A percentile compares a stretch with the other conserved stretches of the same genome.
Evolutionary conservation across 2,329 filamentous ascomycete genomes (phyloP).

Genomic region (Sarocladium oryzae): DNA sequence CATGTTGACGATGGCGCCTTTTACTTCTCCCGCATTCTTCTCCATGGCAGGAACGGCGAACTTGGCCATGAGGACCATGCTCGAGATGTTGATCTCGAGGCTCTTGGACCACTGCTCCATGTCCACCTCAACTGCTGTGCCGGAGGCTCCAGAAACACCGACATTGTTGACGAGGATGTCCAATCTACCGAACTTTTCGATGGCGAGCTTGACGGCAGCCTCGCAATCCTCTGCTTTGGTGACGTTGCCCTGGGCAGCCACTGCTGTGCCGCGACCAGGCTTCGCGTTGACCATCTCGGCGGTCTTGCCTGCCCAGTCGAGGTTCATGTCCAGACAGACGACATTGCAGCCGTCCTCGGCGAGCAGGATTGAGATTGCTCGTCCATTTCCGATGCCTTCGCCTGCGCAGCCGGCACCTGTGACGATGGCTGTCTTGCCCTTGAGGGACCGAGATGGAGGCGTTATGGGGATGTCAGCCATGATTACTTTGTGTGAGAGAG

Average conservation of each 20-base stretch:
- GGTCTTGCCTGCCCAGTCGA: slow-evolving; percentile 44
- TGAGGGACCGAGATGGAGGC: slow-evolving; percentile 18
- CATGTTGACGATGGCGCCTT: slow-evolving; percentile 50
- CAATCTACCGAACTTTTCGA: slow-evolving; percentile 45
- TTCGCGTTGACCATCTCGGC: slow-evolving; percentile 42
- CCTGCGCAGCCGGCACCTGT: slow-evolving; percentile 27
- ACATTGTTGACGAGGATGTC: slow-evolving; percentile 62
- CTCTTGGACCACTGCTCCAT: slow-evolving; percentile 46
- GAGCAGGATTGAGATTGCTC: slow-evolving; percentile 46
- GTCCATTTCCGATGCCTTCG: slow-evolving; percentile 50
- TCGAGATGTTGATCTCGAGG: slow-evolving; percentile 33
- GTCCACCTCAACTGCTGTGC: slow-evolving; percentile 51
- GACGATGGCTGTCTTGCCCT: slow-evolving; percentile 20
- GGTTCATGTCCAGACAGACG: slow-evolving; percentile 46
- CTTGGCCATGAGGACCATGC: slow-evolving; percentile 15
- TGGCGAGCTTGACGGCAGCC: slow-evolving; percentile 27
- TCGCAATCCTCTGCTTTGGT: slow-evolving; percentile 44
- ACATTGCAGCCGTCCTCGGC: slow-evolving; percentile 48
- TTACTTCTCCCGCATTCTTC: slow-evolving; percentile 36
- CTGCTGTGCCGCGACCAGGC: slow-evolving; percentile 28
- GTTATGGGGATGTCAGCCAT: neutral
- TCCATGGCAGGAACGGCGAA: slow-evolving; percentile 15
- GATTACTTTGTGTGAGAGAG: neutral
- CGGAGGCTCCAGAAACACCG: slow-evolving; percentile 47
- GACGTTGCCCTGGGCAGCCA: slow-evolving; percentile 47